A percentile compares a stretch with the other conserved stretches of the same genome.
phyloP scores from a whole-genome alignment of 2,329 filamentous ascomycete genomes.

The Dothideomycetes sp. region DNA sequence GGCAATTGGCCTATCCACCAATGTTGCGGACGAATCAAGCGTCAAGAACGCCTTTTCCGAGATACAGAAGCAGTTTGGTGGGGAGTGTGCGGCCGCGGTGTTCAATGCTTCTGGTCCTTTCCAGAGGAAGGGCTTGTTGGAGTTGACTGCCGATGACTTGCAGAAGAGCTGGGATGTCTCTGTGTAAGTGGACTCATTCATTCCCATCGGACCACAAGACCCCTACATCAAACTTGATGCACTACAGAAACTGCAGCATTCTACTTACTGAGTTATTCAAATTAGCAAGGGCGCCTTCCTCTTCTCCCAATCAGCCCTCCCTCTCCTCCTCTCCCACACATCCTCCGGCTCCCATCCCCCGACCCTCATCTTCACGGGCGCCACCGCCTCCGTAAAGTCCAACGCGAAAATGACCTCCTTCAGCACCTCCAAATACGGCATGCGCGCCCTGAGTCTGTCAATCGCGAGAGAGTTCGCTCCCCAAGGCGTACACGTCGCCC shows the following conservation, averaged over 20 bases:
- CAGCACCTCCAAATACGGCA: conserved; percentile 69
- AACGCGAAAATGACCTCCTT: conserved; percentile 60
- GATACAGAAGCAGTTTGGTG: conserved; percentile 48
- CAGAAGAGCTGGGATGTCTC: conserved; percentile 37
- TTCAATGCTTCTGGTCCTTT: conserved; percentile 58
- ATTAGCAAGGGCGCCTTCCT: conserved; percentile 56
- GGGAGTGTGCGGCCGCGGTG: conserved; percentile 44
- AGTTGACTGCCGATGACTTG: conserved; percentile 49
- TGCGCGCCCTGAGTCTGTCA: conserved; percentile 62
- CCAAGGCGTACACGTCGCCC: conserved; percentile 70
- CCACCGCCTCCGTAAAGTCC: conserved; percentile 68
- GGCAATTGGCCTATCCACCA: conserved; percentile 59
- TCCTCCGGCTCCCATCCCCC: conserved; percentile 52
- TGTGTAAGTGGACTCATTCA: conserved; percentile 26
- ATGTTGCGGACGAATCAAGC: conserved; percentile 46
- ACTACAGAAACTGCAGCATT: no score
- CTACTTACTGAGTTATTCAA: no score
- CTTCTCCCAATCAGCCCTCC: conserved; percentile 63
- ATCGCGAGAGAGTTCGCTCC: conserved; percentile 77
- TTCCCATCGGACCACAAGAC: no score
- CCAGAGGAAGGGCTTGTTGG: conserved; percentile 49
- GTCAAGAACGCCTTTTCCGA: conserved; percentile 50
- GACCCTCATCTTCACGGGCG: conserved; percentile 75
- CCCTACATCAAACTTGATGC: no score
- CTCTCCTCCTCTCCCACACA: conserved; percentile 55